Evolutionary conservation across 1,284 basidiomycete species (phyloP).

Genomic region (Filobasidium uniguttulatum): DNA sequence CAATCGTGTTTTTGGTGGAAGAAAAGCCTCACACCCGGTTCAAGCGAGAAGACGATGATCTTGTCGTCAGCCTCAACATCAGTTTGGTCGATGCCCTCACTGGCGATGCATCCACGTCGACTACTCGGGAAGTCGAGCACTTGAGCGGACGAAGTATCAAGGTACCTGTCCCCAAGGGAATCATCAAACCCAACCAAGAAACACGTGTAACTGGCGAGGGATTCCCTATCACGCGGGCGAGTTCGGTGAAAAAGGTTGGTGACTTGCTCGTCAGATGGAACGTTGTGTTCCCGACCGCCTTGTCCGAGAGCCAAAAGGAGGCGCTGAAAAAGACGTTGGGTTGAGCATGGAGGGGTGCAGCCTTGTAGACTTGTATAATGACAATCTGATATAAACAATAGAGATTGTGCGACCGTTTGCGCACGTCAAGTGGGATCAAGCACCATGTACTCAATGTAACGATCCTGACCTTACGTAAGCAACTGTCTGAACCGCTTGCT

Average conservation of each 20-base stretch:
- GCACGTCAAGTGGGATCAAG: no score
- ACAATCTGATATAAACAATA: no score
- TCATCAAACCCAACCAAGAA: constrained; percentile 66
- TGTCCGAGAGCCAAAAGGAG: constrained; percentile 64
- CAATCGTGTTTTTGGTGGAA: constrained; percentile 74
- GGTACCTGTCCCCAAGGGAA: constrained; percentile 49
- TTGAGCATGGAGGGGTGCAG: neutral
- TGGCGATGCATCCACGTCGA: constrained; percentile 38
- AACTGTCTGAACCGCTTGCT: no score
- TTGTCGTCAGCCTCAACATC: constrained; percentile 50
- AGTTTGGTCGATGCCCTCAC: constrained; percentile 74
- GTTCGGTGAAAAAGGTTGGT: constrained; percentile 57
- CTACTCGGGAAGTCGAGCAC: constrained; percentile 43
- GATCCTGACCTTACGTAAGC: no score
- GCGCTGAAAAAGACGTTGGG: constrained; percentile 55
- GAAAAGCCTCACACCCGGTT: constrained; percentile 73
- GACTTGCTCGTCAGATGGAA: constrained; percentile 74
- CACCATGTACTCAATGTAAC: no score
- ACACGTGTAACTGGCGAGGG: constrained; percentile 62
- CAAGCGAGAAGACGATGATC: constrained; percentile 64
- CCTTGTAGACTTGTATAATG: no score
- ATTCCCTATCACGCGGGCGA: constrained; percentile 78
- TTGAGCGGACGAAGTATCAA: constrained; percentile 67
- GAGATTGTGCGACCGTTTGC: no score
- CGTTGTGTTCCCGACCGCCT: constrained; percentile 61